phyloP scores from a whole-genome alignment of 1,284 basidiomycete species.

The Quambalaria eucalypti region DNA sequence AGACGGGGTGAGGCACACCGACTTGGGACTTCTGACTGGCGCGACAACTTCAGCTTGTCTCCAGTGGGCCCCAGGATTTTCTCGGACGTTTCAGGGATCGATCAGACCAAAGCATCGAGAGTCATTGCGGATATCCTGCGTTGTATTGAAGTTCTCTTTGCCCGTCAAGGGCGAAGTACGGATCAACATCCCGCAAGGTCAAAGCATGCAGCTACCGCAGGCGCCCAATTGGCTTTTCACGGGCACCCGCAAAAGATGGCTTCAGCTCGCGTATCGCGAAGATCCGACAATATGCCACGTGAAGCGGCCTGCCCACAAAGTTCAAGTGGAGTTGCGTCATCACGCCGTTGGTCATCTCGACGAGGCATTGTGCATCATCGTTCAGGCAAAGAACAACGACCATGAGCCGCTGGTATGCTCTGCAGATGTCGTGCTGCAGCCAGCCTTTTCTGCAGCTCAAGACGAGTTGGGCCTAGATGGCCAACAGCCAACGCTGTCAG shows the following conservation, averaged over 20 bases:
- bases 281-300: not conserved
- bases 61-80: too few species aligned
- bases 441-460: not conserved
- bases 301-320: not conserved
- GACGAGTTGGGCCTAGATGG: not conserved
- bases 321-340: constrained; percentile 3
- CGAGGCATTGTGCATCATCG: not conserved
- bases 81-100: too few species aligned
- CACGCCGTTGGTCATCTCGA: constrained; percentile 3
- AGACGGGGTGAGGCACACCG: too few species aligned
- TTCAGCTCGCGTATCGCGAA: not conserved
- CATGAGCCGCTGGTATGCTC: not conserved
- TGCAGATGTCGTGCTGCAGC: not conserved
- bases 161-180: too few species aligned
- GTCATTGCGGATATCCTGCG: not conserved
- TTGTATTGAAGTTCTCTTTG: too few species aligned
- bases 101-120: not conserved
- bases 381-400: constrained; percentile 4
- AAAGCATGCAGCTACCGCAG: not conserved
- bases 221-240: not conserved
- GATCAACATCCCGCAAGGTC: too few species aligned
- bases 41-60: too few species aligned
- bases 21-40: too few species aligned
- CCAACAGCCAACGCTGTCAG: not conserved
- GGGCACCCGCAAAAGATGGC: not conserved